phyloP scores from a whole-genome alignment of 176 grass and related monocot genomes.

The Avena insularis region DNA sequence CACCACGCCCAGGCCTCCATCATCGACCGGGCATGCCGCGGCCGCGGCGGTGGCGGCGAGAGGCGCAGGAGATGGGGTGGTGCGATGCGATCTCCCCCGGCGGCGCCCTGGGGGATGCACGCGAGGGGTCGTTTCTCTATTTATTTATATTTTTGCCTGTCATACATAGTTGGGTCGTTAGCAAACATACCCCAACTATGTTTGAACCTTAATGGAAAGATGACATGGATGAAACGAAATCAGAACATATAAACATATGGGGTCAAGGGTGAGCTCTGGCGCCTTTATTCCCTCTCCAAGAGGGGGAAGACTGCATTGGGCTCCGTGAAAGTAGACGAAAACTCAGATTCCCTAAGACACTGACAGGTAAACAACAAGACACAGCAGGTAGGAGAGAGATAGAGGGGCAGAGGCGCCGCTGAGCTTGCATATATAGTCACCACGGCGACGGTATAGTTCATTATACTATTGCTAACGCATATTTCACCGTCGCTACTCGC shows the following conservation, averaged over 20 bases:
- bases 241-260: slow-evolving; percentile 47
- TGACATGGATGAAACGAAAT: slow-evolving; percentile 8
- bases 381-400: background rate
- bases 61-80: no score
- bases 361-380: slow-evolving; percentile 55
- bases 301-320: slow-evolving; percentile 63
- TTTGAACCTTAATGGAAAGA: background rate
- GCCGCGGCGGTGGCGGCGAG: no score
- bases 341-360: slow-evolving; percentile 81
- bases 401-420: background rate
- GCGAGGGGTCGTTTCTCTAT: no score
- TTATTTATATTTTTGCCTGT: no score
- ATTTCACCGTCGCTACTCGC: background rate
- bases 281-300: slow-evolving; percentile 78
- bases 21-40: no score
- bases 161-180: background rate
- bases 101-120: no score
- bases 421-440: background rate
- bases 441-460: background rate
- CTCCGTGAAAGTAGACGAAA: slow-evolving; percentile 72
- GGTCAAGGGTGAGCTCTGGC: slow-evolving; percentile 28
- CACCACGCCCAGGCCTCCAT: no score
- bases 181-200: background rate
- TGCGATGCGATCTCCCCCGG: no score
- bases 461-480: background rate